Conservation (phyloP, 768 basidiomycete species). For the Holtermanniella nyarrowii region DNA sequence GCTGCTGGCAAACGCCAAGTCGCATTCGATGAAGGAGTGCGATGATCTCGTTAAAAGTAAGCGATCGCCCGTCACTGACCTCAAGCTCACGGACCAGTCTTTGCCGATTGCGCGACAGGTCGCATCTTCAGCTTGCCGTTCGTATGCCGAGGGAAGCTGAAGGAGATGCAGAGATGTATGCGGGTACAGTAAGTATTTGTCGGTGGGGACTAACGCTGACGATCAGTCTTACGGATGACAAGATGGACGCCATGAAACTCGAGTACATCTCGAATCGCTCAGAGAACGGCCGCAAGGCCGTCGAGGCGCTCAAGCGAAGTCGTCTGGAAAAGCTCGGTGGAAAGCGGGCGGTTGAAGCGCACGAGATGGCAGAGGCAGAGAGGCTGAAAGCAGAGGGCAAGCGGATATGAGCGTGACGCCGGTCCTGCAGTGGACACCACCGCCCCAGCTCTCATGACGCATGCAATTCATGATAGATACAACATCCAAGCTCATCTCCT, state of each 20-base stretch:
- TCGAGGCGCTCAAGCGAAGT: conserved; percentile 19
- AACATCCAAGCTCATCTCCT: neutral
- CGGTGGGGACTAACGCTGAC: neutral
- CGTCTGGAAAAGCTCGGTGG: conserved; percentile 10
- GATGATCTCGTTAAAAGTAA: conserved; percentile 28
- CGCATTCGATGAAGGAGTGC: conserved; percentile 24
- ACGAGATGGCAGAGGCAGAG: neutral
- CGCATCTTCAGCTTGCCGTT: conserved; percentile 30
- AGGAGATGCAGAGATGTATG: conserved; percentile 31
- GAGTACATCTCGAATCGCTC: conserved; percentile 30
- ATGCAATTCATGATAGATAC: neutral
- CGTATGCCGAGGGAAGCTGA: conserved; percentile 20
- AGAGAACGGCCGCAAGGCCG: conserved; percentile 23
- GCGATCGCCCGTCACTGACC: neutral
- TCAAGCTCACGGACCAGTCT: conserved; percentile 13
- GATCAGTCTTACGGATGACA: conserved; percentile 20
- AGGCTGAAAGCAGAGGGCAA: neutral
- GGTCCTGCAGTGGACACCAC: too few relatives aligned
- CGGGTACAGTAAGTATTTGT: conserved; percentile 20
- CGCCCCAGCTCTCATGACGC: too few relatives aligned
- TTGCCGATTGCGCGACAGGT: conserved; percentile 27
- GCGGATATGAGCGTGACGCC: neutral
- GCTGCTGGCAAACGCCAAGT: conserved; percentile 22
- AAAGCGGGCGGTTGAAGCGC: neutral
- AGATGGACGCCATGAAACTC: conserved; percentile 22